phyloP scores from a whole-genome alignment of 208 protist species.

The Acanthamoeba lenticulata region DNA sequence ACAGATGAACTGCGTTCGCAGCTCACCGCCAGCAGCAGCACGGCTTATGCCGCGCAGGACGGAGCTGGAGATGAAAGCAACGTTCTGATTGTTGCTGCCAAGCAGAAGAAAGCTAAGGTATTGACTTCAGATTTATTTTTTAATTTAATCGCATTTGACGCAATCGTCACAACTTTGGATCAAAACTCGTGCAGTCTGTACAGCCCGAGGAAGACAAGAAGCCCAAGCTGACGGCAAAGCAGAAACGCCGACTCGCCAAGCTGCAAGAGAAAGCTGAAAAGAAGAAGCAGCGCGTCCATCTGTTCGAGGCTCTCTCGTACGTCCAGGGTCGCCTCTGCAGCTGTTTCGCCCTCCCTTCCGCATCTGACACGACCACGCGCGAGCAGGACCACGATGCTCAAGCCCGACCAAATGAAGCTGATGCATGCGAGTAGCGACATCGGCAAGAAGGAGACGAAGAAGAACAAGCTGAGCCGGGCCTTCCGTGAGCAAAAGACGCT shows the following conservation, averaged over 20 bases:
- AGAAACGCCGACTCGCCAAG: slow-evolving; percentile 19
- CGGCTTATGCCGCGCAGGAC: not conserved
- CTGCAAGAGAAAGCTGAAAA: slow-evolving; percentile 49
- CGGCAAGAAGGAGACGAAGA: slow-evolving; percentile 64
- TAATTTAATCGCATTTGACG: not conserved
- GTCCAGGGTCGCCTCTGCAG: not conserved
- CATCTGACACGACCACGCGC: not conserved
- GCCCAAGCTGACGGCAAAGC: slow-evolving; percentile 36
- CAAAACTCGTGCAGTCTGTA: not conserved
- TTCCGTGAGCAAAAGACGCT: slow-evolving; percentile 61
- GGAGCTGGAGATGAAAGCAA: not conserved
- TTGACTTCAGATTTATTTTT: not conserved
- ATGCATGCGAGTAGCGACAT: slow-evolving; percentile 29
- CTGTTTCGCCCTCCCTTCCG: not conserved
- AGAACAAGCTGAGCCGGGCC: slow-evolving; percentile 57
- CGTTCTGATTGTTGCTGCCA: slow-evolving; percentile 1
- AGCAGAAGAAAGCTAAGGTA: slow-evolving; percentile 41
- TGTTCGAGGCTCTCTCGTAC: slow-evolving; percentile 57
- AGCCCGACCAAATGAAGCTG: slow-evolving; percentile 45
- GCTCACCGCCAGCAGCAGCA: not conserved
- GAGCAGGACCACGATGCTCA: not conserved
- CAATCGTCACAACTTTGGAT: not conserved
- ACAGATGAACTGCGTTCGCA: slow-evolving; percentile 16
- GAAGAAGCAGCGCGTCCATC: not conserved
- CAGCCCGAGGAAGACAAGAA: not conserved